Evolutionary conservation across 2,329 filamentous ascomycete species (phyloP).

Genomic region (Diplodia intermedia): DNA sequence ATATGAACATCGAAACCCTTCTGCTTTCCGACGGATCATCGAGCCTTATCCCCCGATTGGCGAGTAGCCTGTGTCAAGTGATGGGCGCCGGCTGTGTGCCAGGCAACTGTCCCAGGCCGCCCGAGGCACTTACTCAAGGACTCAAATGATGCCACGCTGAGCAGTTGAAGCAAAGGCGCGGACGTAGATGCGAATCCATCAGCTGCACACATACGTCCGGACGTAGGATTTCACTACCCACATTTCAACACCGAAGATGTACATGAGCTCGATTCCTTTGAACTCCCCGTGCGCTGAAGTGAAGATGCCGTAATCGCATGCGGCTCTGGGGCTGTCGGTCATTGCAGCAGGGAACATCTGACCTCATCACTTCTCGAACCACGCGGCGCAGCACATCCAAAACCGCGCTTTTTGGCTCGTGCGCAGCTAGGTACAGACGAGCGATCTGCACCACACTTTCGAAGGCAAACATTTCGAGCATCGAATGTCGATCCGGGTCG

Average conservation of each 20-base stretch:
- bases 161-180: too few relatives aligned
- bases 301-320: neutral
- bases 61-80: neutral
- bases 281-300: neutral
- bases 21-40: neutral
- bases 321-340: neutral
- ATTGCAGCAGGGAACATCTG: neutral
- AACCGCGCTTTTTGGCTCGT: neutral
- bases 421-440: neutral
- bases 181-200: too few relatives aligned
- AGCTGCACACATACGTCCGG: neutral
- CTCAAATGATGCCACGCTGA: too few relatives aligned
- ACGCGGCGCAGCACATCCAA: neutral
- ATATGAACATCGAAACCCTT: slow-evolving; percentile 2
- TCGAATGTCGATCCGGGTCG: neutral
- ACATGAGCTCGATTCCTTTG: too few relatives aligned
- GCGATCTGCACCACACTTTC: neutral
- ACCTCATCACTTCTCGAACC: neutral
- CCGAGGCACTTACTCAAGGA: too few relatives aligned
- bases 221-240: too few relatives aligned
- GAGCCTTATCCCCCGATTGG: slow-evolving; percentile 1
- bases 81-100: neutral
- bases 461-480: neutral
- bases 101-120: too few relatives aligned
- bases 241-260: too few relatives aligned